A percentile compares a stretch with the other conserved stretches of the same genome.
phyloP scores from a whole-genome alignment of 2,329 filamentous ascomycete genomes.

The Nemania serpens region DNA sequence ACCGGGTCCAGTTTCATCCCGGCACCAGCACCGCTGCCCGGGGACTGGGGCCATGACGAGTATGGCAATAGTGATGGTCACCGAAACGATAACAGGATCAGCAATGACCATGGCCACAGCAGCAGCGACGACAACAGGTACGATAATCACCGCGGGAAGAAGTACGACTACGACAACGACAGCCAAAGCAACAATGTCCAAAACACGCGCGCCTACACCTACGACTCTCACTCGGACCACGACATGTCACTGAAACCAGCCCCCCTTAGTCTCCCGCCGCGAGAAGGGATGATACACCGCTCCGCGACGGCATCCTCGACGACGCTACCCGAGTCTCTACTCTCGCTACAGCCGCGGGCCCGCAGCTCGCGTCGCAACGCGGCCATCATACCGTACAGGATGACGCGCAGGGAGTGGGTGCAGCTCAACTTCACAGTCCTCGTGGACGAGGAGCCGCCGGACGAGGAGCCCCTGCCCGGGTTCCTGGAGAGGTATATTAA shows the following conservation, averaged over 20 bases:
- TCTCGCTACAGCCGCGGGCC: neutral
- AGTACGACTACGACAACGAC: neutral
- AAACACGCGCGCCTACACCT: no score
- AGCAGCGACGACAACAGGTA: neutral
- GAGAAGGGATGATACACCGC: neutral
- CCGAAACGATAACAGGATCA: neutral
- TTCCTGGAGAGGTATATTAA: neutral
- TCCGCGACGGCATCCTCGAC: neutral
- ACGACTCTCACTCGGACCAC: slow-evolving; percentile 4
- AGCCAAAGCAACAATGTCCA: neutral
- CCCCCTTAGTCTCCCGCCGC: slow-evolving; percentile 16
- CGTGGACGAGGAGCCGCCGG: slow-evolving; percentile 37
- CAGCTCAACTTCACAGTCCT: slow-evolving; percentile 40
- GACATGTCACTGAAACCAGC: slow-evolving; percentile 22
- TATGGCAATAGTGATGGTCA: neutral
- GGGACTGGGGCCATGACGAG: neutral
- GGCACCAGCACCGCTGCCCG: slow-evolving; percentile 5
- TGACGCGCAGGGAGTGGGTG: slow-evolving; percentile 25
- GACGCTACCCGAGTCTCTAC: neutral
- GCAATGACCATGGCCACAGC: neutral
- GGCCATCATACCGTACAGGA: slow-evolving; percentile 16
- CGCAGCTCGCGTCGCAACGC: slow-evolving; percentile 9
- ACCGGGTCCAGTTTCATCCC: neutral
- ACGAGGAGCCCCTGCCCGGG: slow-evolving; percentile 36
- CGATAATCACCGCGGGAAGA: neutral